Evolutionary conservation across 345 rosid species (phyloP).

Genomic region (Boechera divaricarpa): DNA sequence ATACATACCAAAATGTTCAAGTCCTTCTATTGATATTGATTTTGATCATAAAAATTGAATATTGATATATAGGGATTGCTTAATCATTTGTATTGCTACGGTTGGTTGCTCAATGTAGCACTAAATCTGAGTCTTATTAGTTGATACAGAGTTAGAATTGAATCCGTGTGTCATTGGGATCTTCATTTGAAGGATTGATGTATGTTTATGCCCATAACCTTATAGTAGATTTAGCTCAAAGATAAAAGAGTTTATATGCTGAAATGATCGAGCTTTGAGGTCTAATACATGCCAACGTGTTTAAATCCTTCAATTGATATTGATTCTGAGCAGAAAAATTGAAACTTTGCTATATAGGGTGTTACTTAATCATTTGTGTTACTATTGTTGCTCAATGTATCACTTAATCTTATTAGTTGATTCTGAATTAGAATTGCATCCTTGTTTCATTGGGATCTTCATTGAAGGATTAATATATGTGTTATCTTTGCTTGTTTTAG

Average conservation of each 20-base stretch:
- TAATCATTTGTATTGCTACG: constrained; percentile 1
- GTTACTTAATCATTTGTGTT: not conserved
- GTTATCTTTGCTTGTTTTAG: not conserved
- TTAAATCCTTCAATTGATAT: not conserved
- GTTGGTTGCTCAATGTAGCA: not conserved
- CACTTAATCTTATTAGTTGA: not conserved
- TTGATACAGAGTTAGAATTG: not conserved
- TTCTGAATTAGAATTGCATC: not conserved
- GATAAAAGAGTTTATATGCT: not conserved
- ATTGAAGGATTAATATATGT: not conserved
- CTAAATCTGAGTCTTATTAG: not conserved
- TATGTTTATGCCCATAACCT: not conserved
- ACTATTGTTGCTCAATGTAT: not conserved
- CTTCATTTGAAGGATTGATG: not conserved
- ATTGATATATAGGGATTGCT: not conserved
- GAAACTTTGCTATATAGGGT: not conserved
- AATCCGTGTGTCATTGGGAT: not conserved
- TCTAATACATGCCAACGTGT: not conserved
- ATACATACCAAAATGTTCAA: not conserved
- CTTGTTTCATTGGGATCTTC: not conserved
- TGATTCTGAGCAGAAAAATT: not conserved
- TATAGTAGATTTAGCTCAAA: not conserved
- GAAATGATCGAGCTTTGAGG: not conserved
- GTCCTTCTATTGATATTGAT: not conserved
- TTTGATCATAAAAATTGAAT: not conserved